phyloP scores from a whole-genome alignment of 1,139 yeast species.

The Scheffersomyces segobiensis region DNA sequence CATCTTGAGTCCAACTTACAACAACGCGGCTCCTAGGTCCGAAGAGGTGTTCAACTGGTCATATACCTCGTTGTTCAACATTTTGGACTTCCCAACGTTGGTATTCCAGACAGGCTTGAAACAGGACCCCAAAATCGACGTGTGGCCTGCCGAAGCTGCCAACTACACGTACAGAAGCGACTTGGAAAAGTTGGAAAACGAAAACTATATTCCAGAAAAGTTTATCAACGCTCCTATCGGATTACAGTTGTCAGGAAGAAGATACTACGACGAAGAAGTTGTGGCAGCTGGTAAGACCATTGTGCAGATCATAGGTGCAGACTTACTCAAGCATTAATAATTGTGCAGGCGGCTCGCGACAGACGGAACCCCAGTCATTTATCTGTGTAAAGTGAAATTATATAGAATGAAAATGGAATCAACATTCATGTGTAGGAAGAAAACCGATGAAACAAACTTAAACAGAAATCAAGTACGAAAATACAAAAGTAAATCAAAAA shows the following conservation, averaged over 20 bases:
- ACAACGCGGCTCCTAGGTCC: slow-evolving; percentile 71
- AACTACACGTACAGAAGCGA: slow-evolving; percentile 37
- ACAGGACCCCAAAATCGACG: slow-evolving; percentile 52
- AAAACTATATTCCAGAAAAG: slow-evolving; percentile 35
- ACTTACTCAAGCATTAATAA: slow-evolving; percentile 15
- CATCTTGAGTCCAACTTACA: slow-evolving; percentile 66
- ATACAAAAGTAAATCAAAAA: neutral
- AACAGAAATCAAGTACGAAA: neutral
- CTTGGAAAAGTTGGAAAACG: slow-evolving; percentile 46
- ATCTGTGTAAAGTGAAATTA: neutral
- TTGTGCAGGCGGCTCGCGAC: neutral
- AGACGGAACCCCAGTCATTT: neutral
- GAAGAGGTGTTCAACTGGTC: slow-evolving; percentile 74
- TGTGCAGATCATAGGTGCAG: slow-evolving; percentile 26
- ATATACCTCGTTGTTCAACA: slow-evolving; percentile 67
- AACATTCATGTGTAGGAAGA: neutral
- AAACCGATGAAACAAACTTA: neutral
- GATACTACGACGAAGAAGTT: slow-evolving; percentile 56
- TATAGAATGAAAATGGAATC: neutral
- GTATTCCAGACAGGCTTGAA: slow-evolving; percentile 61
- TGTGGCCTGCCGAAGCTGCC: slow-evolving; percentile 33
- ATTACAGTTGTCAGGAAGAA: slow-evolving; percentile 50
- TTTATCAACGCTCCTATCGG: slow-evolving; percentile 55
- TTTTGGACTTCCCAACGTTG: slow-evolving; percentile 63
- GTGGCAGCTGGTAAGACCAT: slow-evolving; percentile 43